Conservation (phyloP, 1,139 yeast species). For the Protomyces arabidopsidicola region DNA sequence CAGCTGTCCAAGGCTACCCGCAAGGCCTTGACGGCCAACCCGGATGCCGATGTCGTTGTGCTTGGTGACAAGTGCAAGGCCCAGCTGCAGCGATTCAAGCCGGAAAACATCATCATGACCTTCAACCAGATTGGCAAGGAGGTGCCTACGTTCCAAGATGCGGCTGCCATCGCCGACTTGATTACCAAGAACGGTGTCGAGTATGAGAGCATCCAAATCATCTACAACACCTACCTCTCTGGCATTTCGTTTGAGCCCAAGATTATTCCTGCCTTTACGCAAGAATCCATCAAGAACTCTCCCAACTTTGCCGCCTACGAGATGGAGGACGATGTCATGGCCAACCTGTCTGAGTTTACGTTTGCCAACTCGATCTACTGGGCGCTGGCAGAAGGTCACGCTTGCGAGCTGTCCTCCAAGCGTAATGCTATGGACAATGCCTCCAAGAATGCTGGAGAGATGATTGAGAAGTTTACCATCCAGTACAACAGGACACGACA, state of each 20-base stretch:
- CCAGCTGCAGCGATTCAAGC: constrained; percentile 79
- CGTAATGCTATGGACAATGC: constrained; percentile 99
- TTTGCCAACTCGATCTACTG: constrained; percentile 84
- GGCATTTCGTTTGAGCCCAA: constrained; percentile 91
- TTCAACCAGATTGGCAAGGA: constrained; percentile 93
- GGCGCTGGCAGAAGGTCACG: constrained; percentile 97
- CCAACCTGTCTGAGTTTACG: constrained; percentile 68
- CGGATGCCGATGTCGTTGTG: constrained; percentile 74
- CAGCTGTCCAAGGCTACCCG: constrained; percentile 88
- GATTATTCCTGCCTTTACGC: constrained; percentile 60
- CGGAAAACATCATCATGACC: constrained; percentile 63
- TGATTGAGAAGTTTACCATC: constrained; percentile 93
- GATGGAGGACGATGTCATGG: constrained; percentile 58
- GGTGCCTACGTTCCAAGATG: constrained; percentile 90
- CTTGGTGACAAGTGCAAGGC: constrained; percentile 91
- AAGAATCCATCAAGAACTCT: constrained; percentile 72
- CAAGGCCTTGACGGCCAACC: constrained; percentile 45
- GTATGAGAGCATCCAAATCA: constrained; percentile 73
- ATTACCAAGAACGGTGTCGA: constrained; percentile 53
- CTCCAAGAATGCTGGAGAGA: constrained; percentile 98
- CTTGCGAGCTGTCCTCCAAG: constrained; percentile 96
- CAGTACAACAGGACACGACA: constrained; percentile 99
- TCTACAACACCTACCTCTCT: constrained; percentile 80
- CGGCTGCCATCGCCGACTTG: constrained; percentile 82
- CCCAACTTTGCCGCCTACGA: constrained; percentile 86